Evolutionary conservation across 1,284 basidiomycete species (phyloP).

Genomic region (Cryptococcus maquisensis): DNA sequence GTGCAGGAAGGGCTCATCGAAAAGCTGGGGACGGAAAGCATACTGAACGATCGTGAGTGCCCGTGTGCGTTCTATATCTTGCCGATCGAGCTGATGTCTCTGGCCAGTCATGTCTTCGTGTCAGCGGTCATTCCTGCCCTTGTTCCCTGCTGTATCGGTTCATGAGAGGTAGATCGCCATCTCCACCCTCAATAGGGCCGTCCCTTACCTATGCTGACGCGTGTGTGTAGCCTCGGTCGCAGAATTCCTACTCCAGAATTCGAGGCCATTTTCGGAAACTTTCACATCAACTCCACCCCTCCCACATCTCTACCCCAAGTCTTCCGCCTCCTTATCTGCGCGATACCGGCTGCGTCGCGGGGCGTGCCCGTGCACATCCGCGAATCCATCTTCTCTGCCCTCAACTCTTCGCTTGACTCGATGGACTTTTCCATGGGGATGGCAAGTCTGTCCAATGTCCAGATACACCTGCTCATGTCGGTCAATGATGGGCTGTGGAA

Average conservation of each 20-base stretch:
- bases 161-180: neutral
- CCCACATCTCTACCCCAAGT: slow-evolving; percentile 1
- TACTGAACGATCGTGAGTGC: neutral
- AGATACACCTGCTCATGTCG: slow-evolving; percentile 5
- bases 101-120: neutral
- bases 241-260: slow-evolving; percentile 6
- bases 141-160: neutral
- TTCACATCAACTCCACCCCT: slow-evolving; percentile 5
- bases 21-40: neutral
- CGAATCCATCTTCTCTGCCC: slow-evolving; percentile 2
- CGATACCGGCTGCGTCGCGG: slow-evolving; percentile 2
- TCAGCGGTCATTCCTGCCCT: neutral
- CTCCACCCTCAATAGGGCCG: too few relatives aligned
- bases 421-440: slow-evolving; percentile 5
- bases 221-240: neutral
- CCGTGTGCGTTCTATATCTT: neutral
- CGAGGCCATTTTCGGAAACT: slow-evolving; percentile 4
- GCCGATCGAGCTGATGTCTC: neutral
- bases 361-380: slow-evolving; percentile 2
- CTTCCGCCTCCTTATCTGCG: slow-evolving; percentile 1
- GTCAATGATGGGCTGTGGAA: slow-evolving; percentile 7
- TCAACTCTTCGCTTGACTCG: slow-evolving; percentile 2
- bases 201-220: too few relatives aligned
- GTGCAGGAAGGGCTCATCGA: neutral
- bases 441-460: slow-evolving; percentile 4